These are phyloP conservation scores for Nadsonia commutata DNA, from an alignment of 1,139 yeast genomes.

Conservation along the genomic window DNA sequence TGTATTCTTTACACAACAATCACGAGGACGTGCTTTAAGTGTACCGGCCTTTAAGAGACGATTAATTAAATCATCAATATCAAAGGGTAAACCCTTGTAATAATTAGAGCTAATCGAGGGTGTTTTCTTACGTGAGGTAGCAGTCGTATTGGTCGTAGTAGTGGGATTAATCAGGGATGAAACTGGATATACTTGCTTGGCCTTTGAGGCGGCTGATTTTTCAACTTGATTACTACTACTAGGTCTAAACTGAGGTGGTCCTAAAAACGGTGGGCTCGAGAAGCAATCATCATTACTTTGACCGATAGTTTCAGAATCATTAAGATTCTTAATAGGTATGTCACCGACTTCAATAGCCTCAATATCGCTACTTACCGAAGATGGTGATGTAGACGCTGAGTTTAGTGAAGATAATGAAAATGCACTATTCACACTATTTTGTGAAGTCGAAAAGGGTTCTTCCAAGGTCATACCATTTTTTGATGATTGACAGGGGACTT, in stretches of 20 bases:
- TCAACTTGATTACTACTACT: no score
- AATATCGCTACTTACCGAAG: not conserved
- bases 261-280: not conserved
- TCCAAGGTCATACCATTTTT: no score
- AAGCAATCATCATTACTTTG: not conserved
- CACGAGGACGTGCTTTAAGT: not conserved
- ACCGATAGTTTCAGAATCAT: no score
- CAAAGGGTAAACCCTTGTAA: slow-evolving; percentile 4
- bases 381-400: not conserved
- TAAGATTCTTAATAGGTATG: no score
- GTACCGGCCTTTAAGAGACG: slow-evolving; percentile 13
- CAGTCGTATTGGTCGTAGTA: slow-evolving; percentile 6
- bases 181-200: no score
- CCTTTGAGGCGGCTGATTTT: no score
- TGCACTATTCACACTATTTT: not conserved
- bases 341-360: not conserved
- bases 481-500: no score
- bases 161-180: no score
- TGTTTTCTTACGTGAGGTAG: slow-evolving; percentile 4
- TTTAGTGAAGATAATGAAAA: not conserved
- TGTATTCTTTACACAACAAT: slow-evolving; percentile 3
- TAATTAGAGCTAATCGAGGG: slow-evolving; percentile 4
- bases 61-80: slow-evolving; percentile 12
- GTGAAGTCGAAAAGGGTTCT: not conserved
- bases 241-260: not conserved